phyloP scores from a whole-genome alignment of 2,329 filamentous ascomycete species.

The Penicillium occitanis region DNA sequence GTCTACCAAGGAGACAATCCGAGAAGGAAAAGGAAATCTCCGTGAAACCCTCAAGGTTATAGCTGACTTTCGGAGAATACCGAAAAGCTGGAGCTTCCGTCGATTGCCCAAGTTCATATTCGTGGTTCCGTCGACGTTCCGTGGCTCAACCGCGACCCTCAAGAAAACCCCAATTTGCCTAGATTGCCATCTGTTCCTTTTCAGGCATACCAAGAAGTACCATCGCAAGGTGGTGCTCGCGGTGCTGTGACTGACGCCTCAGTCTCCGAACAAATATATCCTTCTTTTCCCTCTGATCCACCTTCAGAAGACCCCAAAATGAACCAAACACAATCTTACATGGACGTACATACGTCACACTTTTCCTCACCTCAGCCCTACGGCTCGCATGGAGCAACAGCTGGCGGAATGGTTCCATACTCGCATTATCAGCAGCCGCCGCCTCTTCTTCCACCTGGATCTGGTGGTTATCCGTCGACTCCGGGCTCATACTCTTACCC shows the following conservation, averaged over 20 bases:
- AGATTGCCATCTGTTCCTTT: conserved; percentile 4
- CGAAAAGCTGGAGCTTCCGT: conserved; percentile 94
- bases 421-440: conserved; percentile 70
- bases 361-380: conserved; percentile 75
- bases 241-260: conserved; percentile 49
- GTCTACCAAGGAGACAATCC: background rate
- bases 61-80: conserved; percentile 49
- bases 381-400: conserved; percentile 73
- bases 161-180: conserved; percentile 53
- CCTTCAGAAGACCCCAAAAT: conserved; percentile 51
- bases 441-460: conserved; percentile 70
- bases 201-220: conserved; percentile 46
- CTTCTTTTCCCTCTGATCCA: conserved; percentile 41
- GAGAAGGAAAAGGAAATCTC: background rate
- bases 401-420: conserved; percentile 72
- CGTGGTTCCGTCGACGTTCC: conserved; percentile 59
- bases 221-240: conserved; percentile 74
- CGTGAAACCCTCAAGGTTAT: background rate
- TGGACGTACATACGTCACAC: conserved; percentile 78
- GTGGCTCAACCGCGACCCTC: conserved; percentile 68
- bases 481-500: conserved; percentile 58
- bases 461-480: conserved; percentile 63
- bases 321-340: conserved; percentile 79
- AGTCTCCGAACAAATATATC: conserved; percentile 49
- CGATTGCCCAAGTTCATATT: conserved; percentile 75